Base-by-base conservation (phyloP, 1,284 basidiomycete species). In the Ustilago lituana region DNA sequence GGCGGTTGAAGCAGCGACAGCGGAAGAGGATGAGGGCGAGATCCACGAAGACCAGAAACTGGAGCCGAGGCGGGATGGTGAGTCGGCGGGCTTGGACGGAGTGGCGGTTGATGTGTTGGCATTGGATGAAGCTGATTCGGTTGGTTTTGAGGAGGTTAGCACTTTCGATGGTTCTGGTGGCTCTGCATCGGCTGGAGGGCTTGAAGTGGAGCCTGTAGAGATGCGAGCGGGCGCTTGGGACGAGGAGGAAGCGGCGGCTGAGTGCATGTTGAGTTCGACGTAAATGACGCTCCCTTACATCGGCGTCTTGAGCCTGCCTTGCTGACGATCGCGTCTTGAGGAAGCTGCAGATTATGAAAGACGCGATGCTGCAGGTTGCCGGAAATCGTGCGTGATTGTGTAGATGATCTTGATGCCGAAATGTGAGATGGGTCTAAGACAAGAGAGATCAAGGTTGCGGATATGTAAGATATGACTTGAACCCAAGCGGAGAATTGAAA, bases 11-110 rank as follows among this genome's bases (percentile, higher is more conserved):
- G 71, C 71, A 17, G 71, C 71, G 12, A 71, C 54, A n/a, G 71
- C 66, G 5, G 71, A 69, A 6, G 71, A 74, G 4, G 67, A 70
- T n/a, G 71, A 70, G 10, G 66, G 71, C 32, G 71, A 74, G 26
- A 62, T 53, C 71, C 71, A 74, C 6, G 71, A 70, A 20, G 67
- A 70, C 67, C 67, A 74, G 23, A 71, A 74, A 32, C 11, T 52
- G 41, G 63, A 62, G 50, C 67, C 61, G 23, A 70, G 62, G 5
- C 40, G 44, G 17, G 67, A 70, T 11, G 61, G 67, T 14, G 67
- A 48, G 32, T 62, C 54, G 19, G 51, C n/a, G 20, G 43, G 24
- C 17, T 17, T 31, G 7, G 58, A 32, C 15, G 44, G 11, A 10
- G 15, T 19, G 17, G 15, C 17, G 26, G 23, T 24, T 9, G 54